A percentile compares a stretch with the other conserved stretches of the same genome.
Evolutionary conservation across 176 grass and related monocot genomes (phyloP).

Genomic region (Carex parvula): DNA sequence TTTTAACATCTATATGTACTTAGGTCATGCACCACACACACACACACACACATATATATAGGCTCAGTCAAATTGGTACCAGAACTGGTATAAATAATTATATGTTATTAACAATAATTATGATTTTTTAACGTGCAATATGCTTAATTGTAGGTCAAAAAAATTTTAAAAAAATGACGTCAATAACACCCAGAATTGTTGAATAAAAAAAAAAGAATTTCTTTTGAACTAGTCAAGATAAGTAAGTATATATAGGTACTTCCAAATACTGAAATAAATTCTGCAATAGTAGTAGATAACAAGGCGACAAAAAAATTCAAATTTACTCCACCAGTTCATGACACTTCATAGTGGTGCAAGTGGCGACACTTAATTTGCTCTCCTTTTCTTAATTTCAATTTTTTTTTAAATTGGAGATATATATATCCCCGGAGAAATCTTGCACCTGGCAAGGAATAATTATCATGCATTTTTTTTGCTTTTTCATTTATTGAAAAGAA

Average conservation of each 20-base stretch:
- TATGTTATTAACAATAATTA: background rate
- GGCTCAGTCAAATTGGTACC: background rate
- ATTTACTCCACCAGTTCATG: background rate
- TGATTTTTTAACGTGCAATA: too few species aligned
- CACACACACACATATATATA: too few species aligned
- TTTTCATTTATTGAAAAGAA: background rate
- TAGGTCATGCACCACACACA: background rate
- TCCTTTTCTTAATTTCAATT: background rate
- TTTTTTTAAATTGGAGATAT: background rate
- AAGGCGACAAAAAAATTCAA: background rate
- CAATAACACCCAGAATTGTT: background rate
- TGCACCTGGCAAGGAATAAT: slow-evolving; percentile 1
- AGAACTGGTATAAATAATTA: background rate
- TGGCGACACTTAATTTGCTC: background rate
- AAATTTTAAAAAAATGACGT: background rate
- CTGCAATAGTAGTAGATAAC: background rate
- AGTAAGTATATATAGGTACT: background rate
- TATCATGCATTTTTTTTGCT: background rate
- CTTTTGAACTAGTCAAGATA: background rate
- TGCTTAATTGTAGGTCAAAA: background rate
- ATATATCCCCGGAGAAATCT: background rate
- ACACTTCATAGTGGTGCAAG: background rate
- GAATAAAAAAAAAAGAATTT: background rate
- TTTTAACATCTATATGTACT: background rate
- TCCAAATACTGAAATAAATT: slow-evolving; percentile 3